Evolutionary conservation across 2,329 filamentous ascomycete species (phyloP), one percentile per base, ranked within the genome.

Genomic region (Aschersonia sp.): DNA sequence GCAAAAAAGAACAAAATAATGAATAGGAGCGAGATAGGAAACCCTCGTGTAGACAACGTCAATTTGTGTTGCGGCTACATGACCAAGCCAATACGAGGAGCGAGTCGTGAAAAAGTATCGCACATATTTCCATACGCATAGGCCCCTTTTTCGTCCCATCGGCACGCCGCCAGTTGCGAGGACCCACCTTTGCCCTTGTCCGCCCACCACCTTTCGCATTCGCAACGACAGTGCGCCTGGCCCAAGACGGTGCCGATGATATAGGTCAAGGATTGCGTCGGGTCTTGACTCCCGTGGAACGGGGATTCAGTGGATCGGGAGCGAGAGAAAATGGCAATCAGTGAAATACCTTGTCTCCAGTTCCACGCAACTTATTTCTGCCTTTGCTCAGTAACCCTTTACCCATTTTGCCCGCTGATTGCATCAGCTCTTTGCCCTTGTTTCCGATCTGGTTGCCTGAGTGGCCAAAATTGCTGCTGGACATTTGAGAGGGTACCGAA

Each of bases 301-400:
- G 42, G 49, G 32, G 22, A 29, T 30, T 53, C 51, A 37, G 30
- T n/a, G 45, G 51, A 53, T 51, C 50, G 52, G 48, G 51, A 40
- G 55, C 47, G 49, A 52, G 60, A 55, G 22, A 22, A 59, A 64
- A 60, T 58, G 60, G 63, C 57, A 56, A 61, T 76, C 71, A 83
- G 69, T 80, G 76, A 81, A 87, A 87, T 85, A 89, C 85, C 86
- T 94, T 94, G 66, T 92, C 86, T 60, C 81, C 79, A 53, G 76
- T 77, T 61, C 73, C 76, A 52, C 75, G 71, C 63, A 95, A 80
- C 65, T 87, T 90, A 68, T 78, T 90, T 68, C 85, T 90, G 55
- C 89, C 87, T 68, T 94, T 94, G 54, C 85, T 87, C 63, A 96
- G 82, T 53, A 96, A 66, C 46, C 89, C 90, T 69, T 95, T 95